Conservation (phyloP, 768 basidiomycete species). For the Baorangia bicolor region DNA sequence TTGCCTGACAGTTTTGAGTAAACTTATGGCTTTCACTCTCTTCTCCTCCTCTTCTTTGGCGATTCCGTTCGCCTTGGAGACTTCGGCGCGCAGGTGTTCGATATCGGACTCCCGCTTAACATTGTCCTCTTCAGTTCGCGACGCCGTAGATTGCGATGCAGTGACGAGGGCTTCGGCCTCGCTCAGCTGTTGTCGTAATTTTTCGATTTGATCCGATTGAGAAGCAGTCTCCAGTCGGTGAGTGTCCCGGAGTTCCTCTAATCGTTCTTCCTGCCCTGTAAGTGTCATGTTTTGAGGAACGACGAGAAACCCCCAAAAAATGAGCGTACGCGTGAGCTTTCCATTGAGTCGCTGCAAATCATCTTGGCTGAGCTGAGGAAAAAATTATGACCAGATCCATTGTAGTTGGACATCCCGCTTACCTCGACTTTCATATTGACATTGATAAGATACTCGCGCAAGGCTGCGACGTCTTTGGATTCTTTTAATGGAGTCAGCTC, state of each 20-base stretch:
- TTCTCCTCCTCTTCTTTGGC: slow-evolving; percentile 98
- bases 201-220: slow-evolving; percentile 70
- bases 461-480: slow-evolving; percentile 58
- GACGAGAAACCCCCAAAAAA: neutral
- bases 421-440: slow-evolving; percentile 71
- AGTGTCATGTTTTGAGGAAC: slow-evolving; percentile 3
- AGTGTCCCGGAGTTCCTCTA: slow-evolving; percentile 82
- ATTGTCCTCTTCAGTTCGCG: slow-evolving; percentile 48
- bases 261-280: slow-evolving; percentile 78
- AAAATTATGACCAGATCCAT: neutral
- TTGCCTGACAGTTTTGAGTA: slow-evolving; percentile 93
- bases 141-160: slow-evolving; percentile 49
- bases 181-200: slow-evolving; percentile 62
- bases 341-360: slow-evolving; percentile 75
- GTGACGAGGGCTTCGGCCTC: slow-evolving; percentile 71
- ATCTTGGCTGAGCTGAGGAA: slow-evolving; percentile 59
- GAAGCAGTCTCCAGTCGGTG: slow-evolving; percentile 81
- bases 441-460: slow-evolving; percentile 73
- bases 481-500: slow-evolving; percentile 72
- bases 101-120: slow-evolving; percentile 55
- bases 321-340: slow-evolving; percentile 65
- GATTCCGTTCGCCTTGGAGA: slow-evolving; percentile 53
- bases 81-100: slow-evolving; percentile 59
- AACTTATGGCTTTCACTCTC: slow-evolving; percentile 85
- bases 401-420: slow-evolving; percentile 18